Evolutionary conservation across 805 yeast genomes (phyloP), one percentile per base, ranked within the genome.

Genomic region (Starmera pachycereana): DNA sequence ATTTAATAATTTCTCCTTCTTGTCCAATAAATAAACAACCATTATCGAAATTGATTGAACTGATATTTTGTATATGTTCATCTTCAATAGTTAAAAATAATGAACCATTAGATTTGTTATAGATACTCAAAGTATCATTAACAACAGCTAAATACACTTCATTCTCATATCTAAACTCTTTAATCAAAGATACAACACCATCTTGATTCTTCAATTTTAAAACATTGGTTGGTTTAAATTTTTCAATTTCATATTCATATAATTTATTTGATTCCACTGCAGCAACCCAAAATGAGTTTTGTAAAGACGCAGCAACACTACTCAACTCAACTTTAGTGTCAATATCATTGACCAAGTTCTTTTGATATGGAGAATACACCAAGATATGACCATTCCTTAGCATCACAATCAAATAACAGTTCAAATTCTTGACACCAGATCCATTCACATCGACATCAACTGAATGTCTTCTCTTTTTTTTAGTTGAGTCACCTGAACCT

Each of bases 351-450:
- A 63, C 52, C 13, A 63, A 49, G 19, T 59, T 66, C 41, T 64
- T 66, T 19, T 61, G 58, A 31, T 54, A 48, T 3, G 78, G 76
- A 3, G 75, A 65, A 39, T 66, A 65, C 8, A 71, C 53, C 38
- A 66, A 50, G 27, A 74, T 56, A 38, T 64, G 70, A 8, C 71
- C 70, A 29, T 49, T 50, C 16, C 51, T 52, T 31, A 63, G 48
- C 10, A 57, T 51, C 28, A 65, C 68, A 4, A 56, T 63, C 35
- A 68, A 53, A 38, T 52, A 54, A 14, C 47, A 50, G 9, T 50
- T 45, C 12, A 54, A 42, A 53, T 22, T 51, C 34, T 40, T 48
- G 42, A 37, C 50, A 42, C 36, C 36, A 37, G 18, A 36, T 43
- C 37, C 43, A 29, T 37, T 30, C 2, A 39, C 36, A 34, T 25